Base-by-base conservation (phyloP, 139 green algal genomes). In the Volvox reticuliferus region DNA sequence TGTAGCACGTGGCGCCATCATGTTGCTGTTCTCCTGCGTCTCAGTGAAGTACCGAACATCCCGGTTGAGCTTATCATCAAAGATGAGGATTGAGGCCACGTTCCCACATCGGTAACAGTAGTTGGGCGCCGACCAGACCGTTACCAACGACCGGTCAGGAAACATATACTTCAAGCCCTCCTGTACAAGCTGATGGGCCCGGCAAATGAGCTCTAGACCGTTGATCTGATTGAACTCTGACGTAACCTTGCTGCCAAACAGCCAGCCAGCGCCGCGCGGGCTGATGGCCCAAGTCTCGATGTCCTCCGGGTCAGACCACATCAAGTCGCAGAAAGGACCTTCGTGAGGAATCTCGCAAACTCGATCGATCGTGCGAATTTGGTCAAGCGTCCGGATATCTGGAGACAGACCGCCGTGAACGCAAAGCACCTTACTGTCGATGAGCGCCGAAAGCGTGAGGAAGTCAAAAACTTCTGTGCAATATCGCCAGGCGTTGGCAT, bases 401-500 rank as follows among this genome's bases (percentile, higher is more conserved):
- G 98, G 98, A 22, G 97, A 99, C 16, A 99, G 95, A 20, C 98
- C 98, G 20, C 98, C 98, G 92, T 99, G 98, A 55, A 99, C 98
- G 89, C 97, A 99, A 82, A 99, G 96, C 65, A 99, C 96, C 37
- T 93, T 91, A 80, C 97, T 96, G 93, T 99, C 98, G 76, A 99
- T 98, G 50, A 99, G 92, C 0, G 98, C 95, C 83, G 95, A 95
- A 12, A 96, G 91, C 32, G 93, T 97, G 44, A 99, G 92, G 93
- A 99, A 99, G 95, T 99, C 98, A 95, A 99, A 99, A 0, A 99
- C 97, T 89, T 99, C 98, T 44, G 98, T 99, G 96, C 98, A 99
- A 86, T 99, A 99, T 6, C 97, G 94, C 98, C 98, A 99, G 36
- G 99, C 98, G 92, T 99, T 99, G 17, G 98, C 96, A 67, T 97